phyloP scores from a whole-genome alignment of 495 filamentous ascomycete species.

The Penicillium cataractarum region DNA sequence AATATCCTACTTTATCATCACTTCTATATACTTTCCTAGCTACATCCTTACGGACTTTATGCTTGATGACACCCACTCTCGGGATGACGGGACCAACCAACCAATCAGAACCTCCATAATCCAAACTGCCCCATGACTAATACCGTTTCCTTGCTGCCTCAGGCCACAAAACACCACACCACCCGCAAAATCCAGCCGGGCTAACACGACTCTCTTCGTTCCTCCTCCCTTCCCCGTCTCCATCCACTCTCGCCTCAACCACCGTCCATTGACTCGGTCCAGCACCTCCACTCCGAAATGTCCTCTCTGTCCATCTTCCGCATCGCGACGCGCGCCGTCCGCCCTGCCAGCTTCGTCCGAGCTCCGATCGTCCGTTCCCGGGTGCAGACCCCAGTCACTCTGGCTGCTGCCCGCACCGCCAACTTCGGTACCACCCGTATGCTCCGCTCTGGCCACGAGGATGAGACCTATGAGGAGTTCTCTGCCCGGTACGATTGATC shows the following conservation, averaged over 20 bases:
- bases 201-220: slow-evolving; percentile 36
- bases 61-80: slow-evolving; percentile 20
- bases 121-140: slow-evolving; percentile 23
- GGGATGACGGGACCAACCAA: slow-evolving; percentile 10
- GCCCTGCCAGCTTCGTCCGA: slow-evolving; percentile 61
- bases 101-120: slow-evolving; percentile 34
- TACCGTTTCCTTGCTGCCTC: slow-evolving; percentile 28
- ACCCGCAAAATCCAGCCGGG: slow-evolving; percentile 53
- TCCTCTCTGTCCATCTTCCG: slow-evolving; percentile 72
- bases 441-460: slow-evolving; percentile 68
- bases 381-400: slow-evolving; percentile 56
- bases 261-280: slow-evolving; percentile 36
- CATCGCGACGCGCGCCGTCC: slow-evolving; percentile 67
- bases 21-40: neutral
- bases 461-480: slow-evolving; percentile 98
- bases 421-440: slow-evolving; percentile 72
- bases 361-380: slow-evolving; percentile 60
- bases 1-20: neutral
- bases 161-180: slow-evolving; percentile 46
- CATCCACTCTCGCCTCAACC: slow-evolving; percentile 39
- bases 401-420: slow-evolving; percentile 54
- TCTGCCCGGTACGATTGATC: slow-evolving; percentile 79
- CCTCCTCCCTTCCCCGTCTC: slow-evolving; percentile 36
- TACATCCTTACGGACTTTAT: too few species aligned
- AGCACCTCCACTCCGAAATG: slow-evolving; percentile 49